Conservation (phyloP, 352 stramenopile species). For the Bremia lactucae region DNA sequence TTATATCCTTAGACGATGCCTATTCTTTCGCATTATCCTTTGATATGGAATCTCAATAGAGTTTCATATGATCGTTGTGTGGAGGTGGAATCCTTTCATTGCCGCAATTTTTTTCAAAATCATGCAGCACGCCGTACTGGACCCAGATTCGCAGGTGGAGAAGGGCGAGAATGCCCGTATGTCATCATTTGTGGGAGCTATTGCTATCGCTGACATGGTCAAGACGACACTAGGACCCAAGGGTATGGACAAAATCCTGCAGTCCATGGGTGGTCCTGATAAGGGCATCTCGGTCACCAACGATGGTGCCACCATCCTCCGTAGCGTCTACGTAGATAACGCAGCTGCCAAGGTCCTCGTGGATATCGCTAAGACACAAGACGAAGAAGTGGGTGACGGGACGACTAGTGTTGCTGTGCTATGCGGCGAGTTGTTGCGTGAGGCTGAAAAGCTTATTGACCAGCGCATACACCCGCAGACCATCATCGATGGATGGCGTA, state of each 20-base stretch:
- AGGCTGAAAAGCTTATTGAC: constrained; percentile 94
- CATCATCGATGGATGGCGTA: constrained; percentile 96
- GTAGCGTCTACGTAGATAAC: constrained; percentile 96
- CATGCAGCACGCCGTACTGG: constrained; percentile 49
- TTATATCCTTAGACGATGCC: no score
- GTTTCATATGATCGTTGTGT: no score
- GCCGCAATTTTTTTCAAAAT: no score
- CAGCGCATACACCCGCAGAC: constrained; percentile 97
- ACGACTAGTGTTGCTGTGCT: constrained; percentile 96
- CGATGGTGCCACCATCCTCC: constrained; percentile 98
- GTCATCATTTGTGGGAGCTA: constrained; percentile 97
- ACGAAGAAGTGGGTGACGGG: constrained; percentile 98
- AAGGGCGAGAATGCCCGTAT: constrained; percentile 98
- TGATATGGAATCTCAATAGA: no score
- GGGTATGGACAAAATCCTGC: constrained; percentile 99
- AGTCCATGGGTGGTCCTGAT: constrained; percentile 82
- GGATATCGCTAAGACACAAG: constrained; percentile 97
- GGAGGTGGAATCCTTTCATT: no score
- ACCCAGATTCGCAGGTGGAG: constrained; percentile 76
- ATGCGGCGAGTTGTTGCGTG: constrained; percentile 94
- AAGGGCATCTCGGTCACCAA: constrained; percentile 95
- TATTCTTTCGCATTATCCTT: no score
- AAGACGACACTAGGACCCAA: constrained; percentile 99
- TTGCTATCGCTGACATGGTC: constrained; percentile 98
- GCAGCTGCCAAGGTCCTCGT: constrained; percentile 97